Conservation (phyloP, 495 filamentous ascomycete species). For the Hypoxylon cercidicola region DNA sequence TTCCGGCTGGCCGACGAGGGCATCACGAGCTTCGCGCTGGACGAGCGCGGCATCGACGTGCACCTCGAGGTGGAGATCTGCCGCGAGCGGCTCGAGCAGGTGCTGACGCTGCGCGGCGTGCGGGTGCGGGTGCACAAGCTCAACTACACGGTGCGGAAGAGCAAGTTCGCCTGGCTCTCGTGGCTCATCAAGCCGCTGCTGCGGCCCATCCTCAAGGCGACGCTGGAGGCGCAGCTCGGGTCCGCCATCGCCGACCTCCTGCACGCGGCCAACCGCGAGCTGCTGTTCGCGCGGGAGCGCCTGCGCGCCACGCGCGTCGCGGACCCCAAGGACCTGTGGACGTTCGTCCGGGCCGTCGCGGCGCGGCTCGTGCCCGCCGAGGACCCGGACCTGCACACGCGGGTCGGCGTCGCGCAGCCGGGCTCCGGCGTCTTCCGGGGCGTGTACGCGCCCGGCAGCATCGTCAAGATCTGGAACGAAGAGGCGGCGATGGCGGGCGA, state of each 20-base stretch:
- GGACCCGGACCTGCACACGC: conserved; percentile 76
- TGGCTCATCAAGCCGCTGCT: conserved; percentile 90
- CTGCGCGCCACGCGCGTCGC: conserved; percentile 85
- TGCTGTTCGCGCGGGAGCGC: conserved; percentile 86
- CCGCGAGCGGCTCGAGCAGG: conserved; percentile 76
- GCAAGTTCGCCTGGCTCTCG: conserved; percentile 76
- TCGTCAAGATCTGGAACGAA: conserved; percentile 88
- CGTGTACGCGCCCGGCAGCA: conserved; percentile 85
- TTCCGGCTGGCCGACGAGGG: conserved; percentile 80
- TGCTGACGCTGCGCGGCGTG: conserved; percentile 79
- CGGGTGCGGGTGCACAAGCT: conserved; percentile 87
- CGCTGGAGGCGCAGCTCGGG: conserved; percentile 82
- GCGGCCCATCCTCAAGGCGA: conserved; percentile 79
- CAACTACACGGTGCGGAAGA: conserved; percentile 77
- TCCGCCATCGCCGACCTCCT: conserved; percentile 73
- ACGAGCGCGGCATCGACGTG: conserved; percentile 87
- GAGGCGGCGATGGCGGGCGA: conserved; percentile 74
- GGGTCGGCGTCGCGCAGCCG: conserved; percentile 72
- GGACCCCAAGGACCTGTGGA: conserved; percentile 79
- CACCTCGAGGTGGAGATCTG: conserved; percentile 84
- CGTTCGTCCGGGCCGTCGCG: conserved; percentile 83
- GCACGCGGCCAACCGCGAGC: conserved; percentile 80
- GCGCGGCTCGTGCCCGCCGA: conserved; percentile 75
- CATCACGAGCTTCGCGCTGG: conserved; percentile 83
- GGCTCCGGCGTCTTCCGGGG: conserved; percentile 79